Percentiles rank a stretch among this genome's conserved stretches.
phyloP scores from a whole-genome alignment of 2,329 filamentous ascomycete species.

The Penicillium sp. region DNA sequence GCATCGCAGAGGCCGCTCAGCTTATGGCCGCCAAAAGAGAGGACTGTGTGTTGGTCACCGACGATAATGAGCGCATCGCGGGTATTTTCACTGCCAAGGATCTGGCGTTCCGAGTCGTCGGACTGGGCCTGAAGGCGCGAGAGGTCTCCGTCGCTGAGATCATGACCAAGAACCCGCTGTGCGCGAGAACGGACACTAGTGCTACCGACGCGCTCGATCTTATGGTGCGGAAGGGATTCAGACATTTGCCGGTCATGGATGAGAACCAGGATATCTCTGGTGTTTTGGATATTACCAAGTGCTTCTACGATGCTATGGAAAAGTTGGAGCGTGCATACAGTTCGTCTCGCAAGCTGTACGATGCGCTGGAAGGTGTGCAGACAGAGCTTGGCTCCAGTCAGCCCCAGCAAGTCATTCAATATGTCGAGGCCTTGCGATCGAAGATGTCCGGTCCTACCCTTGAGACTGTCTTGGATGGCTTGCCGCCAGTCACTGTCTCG shows the following conservation, averaged over 20 bases:
- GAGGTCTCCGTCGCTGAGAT: conserved; percentile 94
- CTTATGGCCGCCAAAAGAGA: conserved; percentile 98
- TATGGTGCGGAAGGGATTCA: conserved; percentile 98
- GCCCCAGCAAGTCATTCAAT: conserved; percentile 97
- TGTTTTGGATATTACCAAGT: conserved; percentile 98
- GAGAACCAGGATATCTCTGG: conserved; percentile 99
- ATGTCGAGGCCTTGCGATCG: conserved; percentile 87
- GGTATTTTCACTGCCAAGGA: conserved; percentile 99
- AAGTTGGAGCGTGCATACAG: conserved; percentile 97
- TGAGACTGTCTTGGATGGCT: conserved; percentile 87
- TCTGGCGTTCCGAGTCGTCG: conserved; percentile 93
- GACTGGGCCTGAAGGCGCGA: conserved; percentile 80
- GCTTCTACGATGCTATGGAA: conserved; percentile 99
- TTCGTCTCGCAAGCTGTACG: conserved; percentile 96
- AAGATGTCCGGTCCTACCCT: conserved; percentile 99
- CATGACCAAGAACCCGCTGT: conserved; percentile 99
- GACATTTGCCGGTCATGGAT: conserved; percentile 97
- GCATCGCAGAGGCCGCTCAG: conserved; percentile 93
- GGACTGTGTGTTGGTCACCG: conserved; percentile 95
- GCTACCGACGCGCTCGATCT: conserved; percentile 95
- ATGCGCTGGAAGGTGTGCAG: conserved; percentile 95
- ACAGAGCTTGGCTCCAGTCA: conserved; percentile 94
- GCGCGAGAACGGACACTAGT: conserved; percentile 94
- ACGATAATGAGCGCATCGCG: conserved; percentile 95
- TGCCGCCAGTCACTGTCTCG: conserved; percentile 90